These are phyloP conservation scores for Odonthalia washingtoniensis DNA, from an alignment of 31 red algal genomes.

Conservation along the genomic window DNA sequence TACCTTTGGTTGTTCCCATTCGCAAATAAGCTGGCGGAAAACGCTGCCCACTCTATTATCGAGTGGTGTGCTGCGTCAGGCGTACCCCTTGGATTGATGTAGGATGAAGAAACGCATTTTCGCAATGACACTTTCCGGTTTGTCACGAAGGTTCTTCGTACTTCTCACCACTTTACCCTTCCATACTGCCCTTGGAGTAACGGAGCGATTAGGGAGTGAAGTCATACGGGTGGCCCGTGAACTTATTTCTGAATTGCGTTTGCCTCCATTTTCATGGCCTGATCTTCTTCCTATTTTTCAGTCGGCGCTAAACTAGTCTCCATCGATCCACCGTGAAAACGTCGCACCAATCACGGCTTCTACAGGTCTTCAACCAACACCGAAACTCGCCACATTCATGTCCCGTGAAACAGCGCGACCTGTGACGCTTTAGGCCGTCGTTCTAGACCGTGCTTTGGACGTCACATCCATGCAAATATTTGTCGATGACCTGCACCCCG, in stretches of 20 bases:
- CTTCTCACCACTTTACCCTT: background rate
- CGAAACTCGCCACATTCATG: background rate
- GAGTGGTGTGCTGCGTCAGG: conserved; percentile 20
- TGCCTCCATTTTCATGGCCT: background rate
- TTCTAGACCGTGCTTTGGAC: background rate
- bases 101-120: background rate
- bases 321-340: background rate
- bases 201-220: conserved; percentile 3
- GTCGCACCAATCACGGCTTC: background rate
- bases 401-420: background rate
- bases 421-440: background rate
- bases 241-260: background rate
- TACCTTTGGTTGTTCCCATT: background rate
- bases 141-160: background rate
- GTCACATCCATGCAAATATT: background rate
- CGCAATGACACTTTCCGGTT: background rate
- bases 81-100: background rate
- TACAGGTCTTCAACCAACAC: background rate
- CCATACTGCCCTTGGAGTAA: conserved; percentile 9
- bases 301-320: background rate
- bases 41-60: background rate
- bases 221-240: background rate
- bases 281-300: background rate
- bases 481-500: background rate
- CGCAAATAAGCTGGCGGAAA: background rate